These are phyloP conservation scores for Globisporangium iwayamae DNA, from an alignment of 352 stramenopile genomes.

Conservation along the genomic window DNA sequence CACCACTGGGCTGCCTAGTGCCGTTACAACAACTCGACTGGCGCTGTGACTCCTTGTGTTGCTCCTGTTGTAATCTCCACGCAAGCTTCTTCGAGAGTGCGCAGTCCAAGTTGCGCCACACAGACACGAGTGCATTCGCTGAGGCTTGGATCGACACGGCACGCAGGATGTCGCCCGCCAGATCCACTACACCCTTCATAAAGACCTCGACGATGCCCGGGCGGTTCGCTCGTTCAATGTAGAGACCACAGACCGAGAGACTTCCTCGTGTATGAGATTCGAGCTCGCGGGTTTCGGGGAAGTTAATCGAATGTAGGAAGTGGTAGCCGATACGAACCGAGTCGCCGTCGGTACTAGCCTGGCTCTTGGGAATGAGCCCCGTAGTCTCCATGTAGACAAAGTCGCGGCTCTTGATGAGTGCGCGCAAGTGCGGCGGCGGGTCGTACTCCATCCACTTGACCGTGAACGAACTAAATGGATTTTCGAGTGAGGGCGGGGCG, in stretches of 20 bases:
- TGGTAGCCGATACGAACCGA: constrained; percentile 10
- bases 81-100: constrained; percentile 39
- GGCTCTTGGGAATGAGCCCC: constrained; percentile 8
- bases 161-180: constrained; percentile 27
- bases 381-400: constrained; percentile 21
- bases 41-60: too few species aligned
- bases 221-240: constrained; percentile 4
- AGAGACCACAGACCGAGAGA: constrained; percentile 20
- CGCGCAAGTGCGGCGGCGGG: not conserved
- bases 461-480: constrained; percentile 11
- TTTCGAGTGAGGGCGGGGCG: not conserved
- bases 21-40: too few species aligned
- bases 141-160: constrained; percentile 36
- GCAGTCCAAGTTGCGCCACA: constrained; percentile 7
- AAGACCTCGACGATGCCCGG: not conserved
- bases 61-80: constrained; percentile 26
- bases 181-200: not conserved
- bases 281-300: constrained; percentile 17
- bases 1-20: too few species aligned
- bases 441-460: constrained; percentile 19
- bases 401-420: constrained; percentile 3
- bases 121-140: constrained; percentile 3
- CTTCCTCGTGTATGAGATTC: constrained; percentile 16
- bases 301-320: constrained; percentile 16
- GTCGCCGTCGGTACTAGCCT: too few species aligned